Percentiles rank a stretch among this genome's conserved stretches.
phyloP scores from a whole-genome alignment of 2,329 filamentous ascomycete species.

The Gliomastix tumulicola region DNA sequence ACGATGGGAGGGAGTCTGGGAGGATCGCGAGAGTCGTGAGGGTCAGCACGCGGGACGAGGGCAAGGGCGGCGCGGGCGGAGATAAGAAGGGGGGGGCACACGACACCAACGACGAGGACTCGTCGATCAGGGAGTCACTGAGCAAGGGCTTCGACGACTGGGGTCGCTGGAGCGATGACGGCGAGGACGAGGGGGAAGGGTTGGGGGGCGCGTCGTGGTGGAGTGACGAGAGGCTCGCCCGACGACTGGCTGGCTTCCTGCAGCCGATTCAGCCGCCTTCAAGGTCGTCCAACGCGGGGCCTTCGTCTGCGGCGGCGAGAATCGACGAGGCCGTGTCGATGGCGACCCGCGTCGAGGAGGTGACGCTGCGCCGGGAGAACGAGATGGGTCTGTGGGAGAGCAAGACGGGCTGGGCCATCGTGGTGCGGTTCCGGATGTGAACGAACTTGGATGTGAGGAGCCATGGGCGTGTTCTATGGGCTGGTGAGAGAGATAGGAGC shows the following conservation, averaged over 20 bases:
- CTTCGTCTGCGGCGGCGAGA: neutral
- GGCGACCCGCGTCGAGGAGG: slow-evolving; percentile 33
- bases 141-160: slow-evolving; percentile 34
- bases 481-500: too few species aligned
- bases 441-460: too few species aligned
- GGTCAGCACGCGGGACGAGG: slow-evolving; percentile 8
- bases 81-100: too few species aligned
- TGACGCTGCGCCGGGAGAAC: slow-evolving; percentile 43
- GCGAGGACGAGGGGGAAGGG: neutral
- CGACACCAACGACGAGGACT: too few species aligned
- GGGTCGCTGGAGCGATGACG: slow-evolving; percentile 30
- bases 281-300: neutral
- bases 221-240: slow-evolving; percentile 36
- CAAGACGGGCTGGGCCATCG: slow-evolving; percentile 39
- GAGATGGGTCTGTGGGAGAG: slow-evolving; percentile 46
- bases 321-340: slow-evolving; percentile 23
- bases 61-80: slow-evolving; percentile 6
- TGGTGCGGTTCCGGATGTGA: slow-evolving; percentile 31
- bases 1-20: slow-evolving; percentile 22
- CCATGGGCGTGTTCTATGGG: too few species aligned
- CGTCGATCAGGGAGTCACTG: too few species aligned
- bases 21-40: slow-evolving; percentile 19
- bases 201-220: slow-evolving; percentile 31
- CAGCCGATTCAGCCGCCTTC: slow-evolving; percentile 25
- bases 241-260: slow-evolving; percentile 34